Percentiles rank a stretch among this genome's conserved stretches.
Conservation (phyloP, 306 rosid species). For the Vicia sativa region DNA sequence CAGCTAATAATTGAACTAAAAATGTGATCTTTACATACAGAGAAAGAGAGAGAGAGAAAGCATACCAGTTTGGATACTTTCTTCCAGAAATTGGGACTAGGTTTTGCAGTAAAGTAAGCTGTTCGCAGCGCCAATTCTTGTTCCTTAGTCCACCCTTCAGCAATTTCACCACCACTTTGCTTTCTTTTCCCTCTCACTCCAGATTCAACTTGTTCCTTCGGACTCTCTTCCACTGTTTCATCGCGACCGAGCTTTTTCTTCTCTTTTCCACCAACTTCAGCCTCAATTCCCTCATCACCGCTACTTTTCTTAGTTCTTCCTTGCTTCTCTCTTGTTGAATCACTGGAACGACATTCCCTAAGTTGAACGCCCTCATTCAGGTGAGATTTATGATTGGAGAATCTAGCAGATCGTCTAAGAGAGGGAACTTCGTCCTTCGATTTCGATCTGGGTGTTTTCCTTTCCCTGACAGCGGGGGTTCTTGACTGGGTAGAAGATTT, state of each 20-base stretch:
- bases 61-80: not conserved
- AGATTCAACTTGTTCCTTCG: conserved; percentile 41
- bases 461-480: conserved; percentile 17
- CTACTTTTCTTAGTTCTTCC: conserved; percentile 15
- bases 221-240: conserved; percentile 14
- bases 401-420: conserved; percentile 55
- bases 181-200: conserved; percentile 50
- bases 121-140: conserved; percentile 68
- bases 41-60: conserved; percentile 13
- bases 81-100: conserved; percentile 78
- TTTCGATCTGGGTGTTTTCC: conserved; percentile 43
- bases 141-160: conserved; percentile 72
- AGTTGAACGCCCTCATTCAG: conserved; percentile 18
- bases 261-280: conserved; percentile 28
- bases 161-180: conserved; percentile 39
- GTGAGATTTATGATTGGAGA: conserved; percentile 13
- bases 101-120: conserved; percentile 70
- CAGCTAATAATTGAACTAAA: conserved; percentile 1
- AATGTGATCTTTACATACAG: not conserved
- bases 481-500: conserved; percentile 21
- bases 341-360: not conserved
- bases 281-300: conserved; percentile 3
- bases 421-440: conserved; percentile 8
- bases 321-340: conserved; percentile 18
- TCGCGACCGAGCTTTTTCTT: conserved; percentile 9